Percentiles rank a stretch among this genome's conserved stretches.
Conservation (phyloP, 495 filamentous ascomycete genomes). For the Neurospora tetrasperma region DNA sequence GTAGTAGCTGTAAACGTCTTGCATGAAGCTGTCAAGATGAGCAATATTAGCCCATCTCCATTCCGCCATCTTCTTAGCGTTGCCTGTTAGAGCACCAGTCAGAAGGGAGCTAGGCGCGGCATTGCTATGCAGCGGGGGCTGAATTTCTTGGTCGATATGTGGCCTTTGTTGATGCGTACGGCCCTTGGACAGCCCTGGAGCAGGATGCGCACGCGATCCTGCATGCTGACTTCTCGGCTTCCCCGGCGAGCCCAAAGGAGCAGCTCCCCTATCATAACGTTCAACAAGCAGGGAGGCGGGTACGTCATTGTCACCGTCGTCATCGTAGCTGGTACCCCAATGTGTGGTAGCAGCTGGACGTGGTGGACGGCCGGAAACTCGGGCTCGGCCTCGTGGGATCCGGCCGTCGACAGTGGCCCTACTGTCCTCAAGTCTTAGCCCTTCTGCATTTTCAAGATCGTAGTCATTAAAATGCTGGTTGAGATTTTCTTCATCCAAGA, state of each 20-base stretch:
- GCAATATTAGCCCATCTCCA: constrained; percentile 93
- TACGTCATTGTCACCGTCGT: constrained; percentile 87
- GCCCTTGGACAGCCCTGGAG: constrained; percentile 44
- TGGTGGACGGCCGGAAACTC: constrained; percentile 2
- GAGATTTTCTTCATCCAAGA: constrained; percentile 61
- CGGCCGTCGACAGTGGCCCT: constrained; percentile 42
- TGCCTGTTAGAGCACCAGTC: constrained; percentile 34
- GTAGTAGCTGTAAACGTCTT: constrained; percentile 87
- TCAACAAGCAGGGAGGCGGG: constrained; percentile 83
- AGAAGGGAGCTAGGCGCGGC: constrained; percentile 21
- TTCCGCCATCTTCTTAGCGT: constrained; percentile 75
- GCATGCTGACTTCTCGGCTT: constrained; percentile 9
- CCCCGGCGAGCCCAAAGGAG: background rate
- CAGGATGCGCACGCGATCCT: constrained; percentile 12
- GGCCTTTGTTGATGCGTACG: constrained; percentile 50
- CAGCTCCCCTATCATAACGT: constrained; percentile 21
- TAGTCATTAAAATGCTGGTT: constrained; percentile 57
- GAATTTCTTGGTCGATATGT: background rate
- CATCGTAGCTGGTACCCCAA: constrained; percentile 31
- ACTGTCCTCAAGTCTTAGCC: constrained; percentile 55
- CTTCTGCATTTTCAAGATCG: constrained; percentile 54
- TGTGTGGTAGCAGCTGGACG: background rate
- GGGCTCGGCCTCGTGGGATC: constrained; percentile 6
- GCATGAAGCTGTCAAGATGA: constrained; percentile 84
- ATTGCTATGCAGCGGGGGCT: constrained; percentile 32